Evolutionary conservation across 1,139 yeast species (phyloP).

Genomic region (Insectozyma bohioensis): DNA sequence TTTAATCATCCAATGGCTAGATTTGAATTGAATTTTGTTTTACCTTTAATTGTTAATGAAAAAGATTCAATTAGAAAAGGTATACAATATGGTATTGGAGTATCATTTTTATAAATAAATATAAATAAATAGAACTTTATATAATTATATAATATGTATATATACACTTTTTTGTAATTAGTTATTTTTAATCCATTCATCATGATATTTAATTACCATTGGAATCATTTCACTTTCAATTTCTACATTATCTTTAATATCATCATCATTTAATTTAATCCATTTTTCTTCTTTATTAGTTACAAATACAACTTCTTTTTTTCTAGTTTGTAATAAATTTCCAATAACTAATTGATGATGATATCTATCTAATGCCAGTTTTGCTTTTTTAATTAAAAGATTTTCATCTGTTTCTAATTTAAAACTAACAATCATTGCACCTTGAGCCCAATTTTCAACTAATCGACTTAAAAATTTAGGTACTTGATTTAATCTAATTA

Average conservation of each 20-base stretch:
- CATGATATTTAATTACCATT: slow-evolving; percentile 62
- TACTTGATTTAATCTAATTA: slow-evolving; percentile 89
- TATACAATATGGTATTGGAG: slow-evolving; percentile 88
- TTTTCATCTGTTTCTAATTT: slow-evolving; percentile 85
- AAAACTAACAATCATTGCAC: slow-evolving; percentile 92
- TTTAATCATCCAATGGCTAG: slow-evolving; percentile 89
- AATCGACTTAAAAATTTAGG: slow-evolving; percentile 88
- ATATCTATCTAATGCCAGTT: slow-evolving; percentile 75
- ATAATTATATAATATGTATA: slow-evolving; percentile 1
- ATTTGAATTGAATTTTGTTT: slow-evolving; percentile 81
- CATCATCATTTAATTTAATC: slow-evolving; percentile 49
- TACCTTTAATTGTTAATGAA: slow-evolving; percentile 68
- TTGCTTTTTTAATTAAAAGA: slow-evolving; percentile 73
- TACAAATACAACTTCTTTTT: slow-evolving; percentile 85
- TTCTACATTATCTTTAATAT: slow-evolving; percentile 44
- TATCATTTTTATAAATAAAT: slow-evolving; percentile 64
- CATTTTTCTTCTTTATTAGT: slow-evolving; percentile 51
- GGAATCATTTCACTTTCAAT: slow-evolving; percentile 82
- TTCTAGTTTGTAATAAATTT: slow-evolving; percentile 85
- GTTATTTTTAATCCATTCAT: slow-evolving; percentile 49
- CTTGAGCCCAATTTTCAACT: slow-evolving; percentile 94
- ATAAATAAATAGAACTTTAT: neutral
- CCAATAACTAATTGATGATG: slow-evolving; percentile 95
- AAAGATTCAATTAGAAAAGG: slow-evolving; percentile 79
- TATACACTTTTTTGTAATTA: slow-evolving; percentile 1